A percentile compares a stretch with the other conserved stretches of the same genome.
Conservation (phyloP, 306 rosid genomes). For the Cotoneaster glaucophyllus region DNA sequence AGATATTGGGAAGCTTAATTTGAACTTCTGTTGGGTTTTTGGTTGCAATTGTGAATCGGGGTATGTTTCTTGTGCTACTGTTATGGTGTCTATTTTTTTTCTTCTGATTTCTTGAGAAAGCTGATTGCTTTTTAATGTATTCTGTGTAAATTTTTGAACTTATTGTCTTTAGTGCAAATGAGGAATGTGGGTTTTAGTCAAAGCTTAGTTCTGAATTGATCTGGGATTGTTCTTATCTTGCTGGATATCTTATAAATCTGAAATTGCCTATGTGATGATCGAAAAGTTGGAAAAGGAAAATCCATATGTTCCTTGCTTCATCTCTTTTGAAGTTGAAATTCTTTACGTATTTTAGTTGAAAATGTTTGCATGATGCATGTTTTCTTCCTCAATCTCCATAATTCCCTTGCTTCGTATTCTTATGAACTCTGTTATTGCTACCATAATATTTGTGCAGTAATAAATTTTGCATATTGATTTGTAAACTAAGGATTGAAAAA, state of each 20-base stretch:
- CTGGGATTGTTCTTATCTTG: constrained; percentile 14
- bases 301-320: background rate
- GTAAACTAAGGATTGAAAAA: background rate
- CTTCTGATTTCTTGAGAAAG: background rate
- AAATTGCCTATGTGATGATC: background rate
- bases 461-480: background rate
- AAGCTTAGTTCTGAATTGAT: constrained; percentile 14
- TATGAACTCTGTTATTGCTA: background rate
- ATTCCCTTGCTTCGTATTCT: background rate
- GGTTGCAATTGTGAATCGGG: constrained; percentile 16
- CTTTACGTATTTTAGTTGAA: background rate
- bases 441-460: background rate
- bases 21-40: background rate
- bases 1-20: constrained; percentile 12
- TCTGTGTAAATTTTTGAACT: background rate
- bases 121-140: background rate
- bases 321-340: constrained; percentile 6
- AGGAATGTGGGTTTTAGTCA: constrained; percentile 7
- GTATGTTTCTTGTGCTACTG: background rate
- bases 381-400: background rate
- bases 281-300: background rate
- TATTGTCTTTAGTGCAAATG: constrained; percentile 7
- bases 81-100: background rate
- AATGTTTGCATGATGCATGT: background rate
- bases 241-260: background rate